Evolutionary conservation across 257 asterid species (phyloP), one percentile per base, ranked within the genome.

Genomic region (Euphrasia confusa): DNA sequence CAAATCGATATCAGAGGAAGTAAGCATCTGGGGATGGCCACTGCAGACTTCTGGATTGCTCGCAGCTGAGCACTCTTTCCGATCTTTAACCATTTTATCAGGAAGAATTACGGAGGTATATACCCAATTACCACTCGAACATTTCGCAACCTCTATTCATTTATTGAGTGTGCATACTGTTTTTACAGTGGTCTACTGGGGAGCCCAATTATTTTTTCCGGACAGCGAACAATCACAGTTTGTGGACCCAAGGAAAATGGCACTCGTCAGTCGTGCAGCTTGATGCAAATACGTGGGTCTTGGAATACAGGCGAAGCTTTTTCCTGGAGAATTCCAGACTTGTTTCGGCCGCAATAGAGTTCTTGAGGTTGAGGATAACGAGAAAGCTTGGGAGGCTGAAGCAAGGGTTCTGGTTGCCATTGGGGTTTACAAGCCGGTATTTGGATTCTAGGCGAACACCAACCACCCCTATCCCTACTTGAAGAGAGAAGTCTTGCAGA

Each of bases 21-120:
- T 88, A 35, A 84, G 85, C 78, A 71, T 88, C 58, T 89, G 98
- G 98, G 95, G 97, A 60, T 92, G 98, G 97, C 95, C 98, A 39
- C 67, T 81, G 73, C 95, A 84, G 75, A 79, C 90, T 18, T 81
- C 90, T 60, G 98, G 99, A 71, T 65, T 92, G 82, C 84, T 92
- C 68, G 76, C 84, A 2, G 69, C 97, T 2, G 85, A 80, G 24
- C 80, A 49, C 60, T 80, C 83, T 32, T 62, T 86, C 0, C 67
- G 85, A 17, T 79, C 93, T 2, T 81, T 89, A 71, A 74, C 78
- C 64, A 61, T 89, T 62, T 37, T 89, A 76, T 76, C 89, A 2
- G 97, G 99, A 59, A 77, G 84, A 75, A 77, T 89, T 44, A 73
- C 90, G 5, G 85, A 86, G 93, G 97, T 89, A 75, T 6, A 8